phyloP scores from a whole-genome alignment of 768 basidiomycete species.

The Pleurotus pulmonarius region DNA sequence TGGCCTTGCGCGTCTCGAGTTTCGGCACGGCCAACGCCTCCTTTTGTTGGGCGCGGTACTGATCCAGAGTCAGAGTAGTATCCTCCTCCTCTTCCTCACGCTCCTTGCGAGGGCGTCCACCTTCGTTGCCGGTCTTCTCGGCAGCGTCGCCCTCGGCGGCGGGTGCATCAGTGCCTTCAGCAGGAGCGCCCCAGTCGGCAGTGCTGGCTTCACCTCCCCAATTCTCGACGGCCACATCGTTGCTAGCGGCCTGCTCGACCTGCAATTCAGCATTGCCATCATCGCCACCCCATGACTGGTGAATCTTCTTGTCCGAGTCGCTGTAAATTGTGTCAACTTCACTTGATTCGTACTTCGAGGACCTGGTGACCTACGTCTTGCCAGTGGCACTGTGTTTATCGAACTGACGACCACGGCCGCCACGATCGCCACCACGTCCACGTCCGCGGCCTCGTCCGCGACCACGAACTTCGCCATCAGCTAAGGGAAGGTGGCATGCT shows the following conservation, averaged over 20 bases:
- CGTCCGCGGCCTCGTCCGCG: conserved; percentile 43
- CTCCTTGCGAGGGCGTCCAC: conserved; percentile 29
- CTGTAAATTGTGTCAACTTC: conserved; percentile 33
- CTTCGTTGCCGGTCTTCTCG: conserved; percentile 27
- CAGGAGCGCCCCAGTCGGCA: conserved; percentile 25
- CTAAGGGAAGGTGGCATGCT: conserved; percentile 19
- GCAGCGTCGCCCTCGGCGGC: conserved; percentile 33
- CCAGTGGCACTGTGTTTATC: conserved; percentile 88
- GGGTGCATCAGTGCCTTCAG: conserved; percentile 19
- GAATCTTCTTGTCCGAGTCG: conserved; percentile 93
- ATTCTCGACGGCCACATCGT: conserved; percentile 48
- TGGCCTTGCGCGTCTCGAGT: conserved; percentile 78
- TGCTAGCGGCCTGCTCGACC: conserved; percentile 69
- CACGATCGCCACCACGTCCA: conserved; percentile 42
- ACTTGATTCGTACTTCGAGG: neutral
- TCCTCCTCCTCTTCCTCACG: conserved; percentile 73
- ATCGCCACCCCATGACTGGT: conserved; percentile 94
- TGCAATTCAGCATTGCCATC: conserved; percentile 82
- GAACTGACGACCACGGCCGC: conserved; percentile 70
- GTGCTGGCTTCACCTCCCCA: conserved; percentile 32
- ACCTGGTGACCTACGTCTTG: conserved; percentile 57
- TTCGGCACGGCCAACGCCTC: conserved; percentile 63
- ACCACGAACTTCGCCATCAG: conserved; percentile 44
- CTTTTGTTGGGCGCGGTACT: conserved; percentile 84
- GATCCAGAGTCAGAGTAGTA: conserved; percentile 90